Conservation (phyloP, 495 filamentous ascomycete genomes). For the Penicillium steckii region DNA sequence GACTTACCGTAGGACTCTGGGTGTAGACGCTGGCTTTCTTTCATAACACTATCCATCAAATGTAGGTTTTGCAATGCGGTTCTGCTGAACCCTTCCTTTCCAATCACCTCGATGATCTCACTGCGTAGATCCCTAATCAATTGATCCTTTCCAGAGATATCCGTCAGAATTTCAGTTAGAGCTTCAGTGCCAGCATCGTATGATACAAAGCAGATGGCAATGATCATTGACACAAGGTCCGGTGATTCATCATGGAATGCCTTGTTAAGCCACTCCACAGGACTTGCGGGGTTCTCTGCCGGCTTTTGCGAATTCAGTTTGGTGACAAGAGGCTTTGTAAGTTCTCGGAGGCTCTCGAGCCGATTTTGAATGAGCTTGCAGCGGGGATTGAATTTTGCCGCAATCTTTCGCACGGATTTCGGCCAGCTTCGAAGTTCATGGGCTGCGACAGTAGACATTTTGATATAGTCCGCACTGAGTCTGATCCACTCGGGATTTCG, state of each 20-base stretch:
- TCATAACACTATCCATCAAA: constrained; percentile 14
- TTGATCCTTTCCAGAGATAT: neutral
- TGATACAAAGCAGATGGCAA: neutral
- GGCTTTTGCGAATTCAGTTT: neutral
- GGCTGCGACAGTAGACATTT: neutral
- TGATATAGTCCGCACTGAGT: neutral
- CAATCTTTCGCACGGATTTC: neutral
- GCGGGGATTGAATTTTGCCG: neutral
- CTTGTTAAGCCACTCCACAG: neutral
- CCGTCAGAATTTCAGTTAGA: neutral
- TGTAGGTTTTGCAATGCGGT: neutral
- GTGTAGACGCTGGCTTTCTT: constrained; percentile 6
- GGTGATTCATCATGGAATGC: neutral
- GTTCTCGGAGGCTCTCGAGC: neutral
- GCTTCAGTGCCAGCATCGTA: neutral
- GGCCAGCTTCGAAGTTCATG: neutral
- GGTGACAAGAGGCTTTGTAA: neutral
- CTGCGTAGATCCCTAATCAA: neutral
- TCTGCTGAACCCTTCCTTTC: neutral
- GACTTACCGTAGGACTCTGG: neutral
- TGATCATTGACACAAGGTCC: neutral
- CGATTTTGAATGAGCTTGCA: neutral
- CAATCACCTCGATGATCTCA: constrained; percentile 1
- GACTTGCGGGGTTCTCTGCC: neutral
- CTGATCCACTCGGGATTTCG: neutral